Percentiles rank a stretch among this genome's conserved stretches.
Conservation (phyloP, 495 filamentous ascomycete species). For the Pseudoneurospora amorphoporcata region DNA sequence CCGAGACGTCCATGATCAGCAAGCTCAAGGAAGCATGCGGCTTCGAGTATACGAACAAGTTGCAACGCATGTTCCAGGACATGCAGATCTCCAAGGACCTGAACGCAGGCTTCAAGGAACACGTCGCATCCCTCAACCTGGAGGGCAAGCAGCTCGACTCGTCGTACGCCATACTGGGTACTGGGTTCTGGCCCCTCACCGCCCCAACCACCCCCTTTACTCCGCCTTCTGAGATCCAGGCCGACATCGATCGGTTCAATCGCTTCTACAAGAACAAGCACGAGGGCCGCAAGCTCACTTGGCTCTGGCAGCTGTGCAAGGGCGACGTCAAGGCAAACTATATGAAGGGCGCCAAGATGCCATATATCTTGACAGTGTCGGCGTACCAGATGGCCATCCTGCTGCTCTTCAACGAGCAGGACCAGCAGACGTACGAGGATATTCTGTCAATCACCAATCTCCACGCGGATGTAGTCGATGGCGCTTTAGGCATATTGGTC, state of each 20-base stretch:
- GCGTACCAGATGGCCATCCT: slow-evolving; percentile 96
- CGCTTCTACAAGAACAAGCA: slow-evolving; percentile 94
- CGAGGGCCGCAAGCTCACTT: slow-evolving; percentile 88
- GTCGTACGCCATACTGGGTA: slow-evolving; percentile 80
- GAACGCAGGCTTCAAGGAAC: slow-evolving; percentile 67
- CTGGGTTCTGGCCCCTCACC: slow-evolving; percentile 92
- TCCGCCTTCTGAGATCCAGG: slow-evolving; percentile 72
- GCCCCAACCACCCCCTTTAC: slow-evolving; percentile 77
- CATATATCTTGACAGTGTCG: slow-evolving; percentile 95
- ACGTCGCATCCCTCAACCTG: slow-evolving; percentile 38
- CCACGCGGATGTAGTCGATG: slow-evolving; percentile 69
- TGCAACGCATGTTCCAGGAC: slow-evolving; percentile 99
- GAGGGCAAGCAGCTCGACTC: slow-evolving; percentile 47
- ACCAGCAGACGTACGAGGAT: slow-evolving; percentile 77
- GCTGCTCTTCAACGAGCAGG: slow-evolving; percentile 88
- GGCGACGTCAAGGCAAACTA: slow-evolving; percentile 94
- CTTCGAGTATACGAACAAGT: slow-evolving; percentile 98
- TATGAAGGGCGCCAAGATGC: slow-evolving; percentile 73
- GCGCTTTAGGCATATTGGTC: slow-evolving; percentile 69
- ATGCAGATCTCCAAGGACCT: slow-evolving; percentile 98
- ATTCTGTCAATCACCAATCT: slow-evolving; percentile 73
- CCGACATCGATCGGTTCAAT: slow-evolving; percentile 79
- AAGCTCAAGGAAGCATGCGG: slow-evolving; percentile 98
- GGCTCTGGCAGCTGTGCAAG: slow-evolving; percentile 97
- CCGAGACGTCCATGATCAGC: slow-evolving; percentile 98